Base-by-base conservation (phyloP, 2,329 filamentous ascomycete species). In the Pseudopyricularia javanii region DNA sequence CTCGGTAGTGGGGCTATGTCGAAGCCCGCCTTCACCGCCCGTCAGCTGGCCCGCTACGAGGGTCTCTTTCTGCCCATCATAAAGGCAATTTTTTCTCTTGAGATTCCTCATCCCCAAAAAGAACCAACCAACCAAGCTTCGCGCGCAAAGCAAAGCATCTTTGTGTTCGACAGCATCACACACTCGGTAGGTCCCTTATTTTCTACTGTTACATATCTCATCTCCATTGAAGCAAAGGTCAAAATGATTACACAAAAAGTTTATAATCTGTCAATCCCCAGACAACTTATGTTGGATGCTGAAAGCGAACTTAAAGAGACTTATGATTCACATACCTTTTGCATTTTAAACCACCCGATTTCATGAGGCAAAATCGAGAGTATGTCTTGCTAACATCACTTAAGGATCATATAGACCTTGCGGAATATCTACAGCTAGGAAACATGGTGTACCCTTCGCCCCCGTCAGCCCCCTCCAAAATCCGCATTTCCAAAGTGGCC, bases 401-500 rank as follows among this genome's bases (percentile, higher is more conserved):
- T 20, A 45, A 26, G 24, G 22, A 15, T n/a, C n/a, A 22, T 6
- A 11, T 22, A 35, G 40, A 52, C 35, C 28, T 34, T 20, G 48
- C 40, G 24, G 40, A 24, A 17, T 45, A 2, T 26, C 22, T 26
- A 24, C 9, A 43, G 24, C 22, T 11, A 35, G 35, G 45, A 4
- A 30, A 30, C 28, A 49, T 47, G 49, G 50, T 34, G 35, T 49
- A 35, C 53, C 57, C 40, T 49, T 53, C 7, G 45, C 62, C 26
- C 52, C 65, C 15, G n/a, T 47, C 47, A 11, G 48, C n/a, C 14
- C 48, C 37, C 28, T 75, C 82, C 60, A 80, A 80, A 11, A 78
- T 95, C 57, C 83, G 88, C 56, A 93, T 97, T 63, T 91, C 88
- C 59, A 76, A 80, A 64, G 82, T 95, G 56, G 83, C 83, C 48